Base-by-base conservation (phyloP, 371 early-diverging fungal genomes). In the Blakeslea trispora region DNA sequence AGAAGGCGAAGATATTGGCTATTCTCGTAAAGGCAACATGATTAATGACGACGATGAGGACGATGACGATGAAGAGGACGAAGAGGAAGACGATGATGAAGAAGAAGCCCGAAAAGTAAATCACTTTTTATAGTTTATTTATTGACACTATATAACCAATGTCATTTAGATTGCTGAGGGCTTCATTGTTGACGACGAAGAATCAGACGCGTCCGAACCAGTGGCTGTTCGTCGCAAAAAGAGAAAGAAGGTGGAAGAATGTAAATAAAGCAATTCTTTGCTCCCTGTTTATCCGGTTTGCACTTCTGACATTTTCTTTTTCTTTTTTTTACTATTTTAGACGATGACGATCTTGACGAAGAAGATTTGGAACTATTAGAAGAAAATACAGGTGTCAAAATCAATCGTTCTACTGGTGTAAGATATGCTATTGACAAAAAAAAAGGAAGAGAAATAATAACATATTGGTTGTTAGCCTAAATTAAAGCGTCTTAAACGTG, bases 281-380 rank as follows among this genome's bases (percentile, higher is more conserved):
- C n/a, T n/a, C n/a, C n/a, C n/a, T n/a, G n/a, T n/a, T n/a, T n/a
- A n/a, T n/a, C n/a, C n/a, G n/a, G n/a, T n/a, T n/a, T n/a, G n/a
- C n/a, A n/a, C n/a, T n/a, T n/a, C n/a, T n/a, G n/a, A n/a, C n/a
- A n/a, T n/a, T n/a, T n/a, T n/a, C n/a, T n/a, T n/a, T n/a, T n/a
- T n/a, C 28, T 48, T 28, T 10, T n/a, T 22, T 28, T 35, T 50
- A 17, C 40, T 34, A 28, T 8, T 32, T 35, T 64, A 61, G 68
- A 66, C 39, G 74, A 77, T 21, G 90, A 91, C 32, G 88, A 88
- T 40, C 73, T 94, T n/a, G 92, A 92, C 31, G 94, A 94, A 42
- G 95, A 94, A 60, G 95, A 94, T 72, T 68, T 92, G 45, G 92
- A 82, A 21, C 79, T 94, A 21, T 69, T 94, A 23, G 91, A 87